Base-by-base conservation (phyloP, 192 early-diverging fungal genomes). In the Coemansia aciculifera region DNA sequence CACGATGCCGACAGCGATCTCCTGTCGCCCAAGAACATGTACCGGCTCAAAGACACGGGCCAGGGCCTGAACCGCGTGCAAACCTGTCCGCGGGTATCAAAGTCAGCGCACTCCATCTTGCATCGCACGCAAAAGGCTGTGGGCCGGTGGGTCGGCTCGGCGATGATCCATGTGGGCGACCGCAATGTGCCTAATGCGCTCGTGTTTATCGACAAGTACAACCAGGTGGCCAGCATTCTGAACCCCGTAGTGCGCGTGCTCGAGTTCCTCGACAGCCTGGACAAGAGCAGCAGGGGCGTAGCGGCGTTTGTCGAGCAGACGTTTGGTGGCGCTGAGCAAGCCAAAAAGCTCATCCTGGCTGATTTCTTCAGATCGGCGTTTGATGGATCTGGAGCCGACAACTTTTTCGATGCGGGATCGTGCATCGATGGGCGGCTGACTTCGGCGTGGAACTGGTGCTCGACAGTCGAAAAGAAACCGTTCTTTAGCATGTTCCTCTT, bases 151-250 rank as follows among this genome's bases (percentile, higher is more conserved):
- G 90, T 98, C 11, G 98, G 96, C 11, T 93, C 91, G 24, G 92
- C 92, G 17, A 96, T 98, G 63, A 94, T 99, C 71, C 98, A 99
- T 81, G 69, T 99, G 67, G 98, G 96, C 21, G 96, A 99, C 81
- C 92, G 91, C 78, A 99, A 98, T 72, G 98, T 99, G 12, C 96
- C 98, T 21, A 99, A 99, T 71, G 93, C 98, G 5, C 87, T 99
- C 36, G 90, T 97, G 89, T 98, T 98, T 63, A 98, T 99, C 59
- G 93, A 94, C 88, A 95, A 95, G 86, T 98, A 98, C 81, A 97
- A 95, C 67, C 96, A 99, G 87, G 92, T 99, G n/a, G 87, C 95
- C 59, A 87, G 93, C 52, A 99, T 99, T 64, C 86, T 99, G 15
- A 90, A 91, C 66, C 97, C 97, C 0, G 89, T 99, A 43, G 86